Conservation (phyloP, 495 filamentous ascomycete genomes). For the Glarea lozoyensis region DNA sequence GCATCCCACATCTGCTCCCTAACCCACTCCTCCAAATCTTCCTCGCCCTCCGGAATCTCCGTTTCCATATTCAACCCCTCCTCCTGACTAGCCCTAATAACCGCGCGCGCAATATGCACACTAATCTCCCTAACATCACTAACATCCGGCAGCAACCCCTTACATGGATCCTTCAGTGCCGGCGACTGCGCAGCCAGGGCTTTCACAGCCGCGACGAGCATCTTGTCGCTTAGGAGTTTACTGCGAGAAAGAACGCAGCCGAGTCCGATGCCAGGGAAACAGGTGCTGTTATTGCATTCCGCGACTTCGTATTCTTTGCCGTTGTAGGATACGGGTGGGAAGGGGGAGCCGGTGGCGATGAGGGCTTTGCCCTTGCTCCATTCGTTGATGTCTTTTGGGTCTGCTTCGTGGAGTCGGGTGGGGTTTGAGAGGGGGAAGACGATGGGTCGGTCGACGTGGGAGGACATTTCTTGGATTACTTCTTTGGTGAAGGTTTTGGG, state of each 20-base stretch:
- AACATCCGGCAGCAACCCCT: constrained; percentile 68
- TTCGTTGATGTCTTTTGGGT: constrained; percentile 62
- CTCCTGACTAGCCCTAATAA: constrained; percentile 62
- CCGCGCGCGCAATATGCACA: constrained; percentile 66
- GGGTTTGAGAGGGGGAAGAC: constrained; percentile 84
- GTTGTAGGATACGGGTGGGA: constrained; percentile 62
- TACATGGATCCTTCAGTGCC: constrained; percentile 42
- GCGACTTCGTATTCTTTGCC: constrained; percentile 61
- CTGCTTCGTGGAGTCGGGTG: constrained; percentile 75
- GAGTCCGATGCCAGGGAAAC: constrained; percentile 79
- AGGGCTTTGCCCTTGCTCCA: constrained; percentile 76
- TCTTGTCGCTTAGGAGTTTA: constrained; percentile 56
- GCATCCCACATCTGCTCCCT: constrained; percentile 87
- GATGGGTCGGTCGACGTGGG: constrained; percentile 65
- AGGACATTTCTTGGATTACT: constrained; percentile 69
- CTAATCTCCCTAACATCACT: constrained; percentile 66
- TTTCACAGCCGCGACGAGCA: constrained; percentile 73
- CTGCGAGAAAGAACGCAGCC: constrained; percentile 63
- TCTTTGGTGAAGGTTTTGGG: constrained; percentile 73
- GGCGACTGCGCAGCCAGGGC: constrained; percentile 64
- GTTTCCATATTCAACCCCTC: constrained; percentile 57
- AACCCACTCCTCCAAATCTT: constrained; percentile 70
- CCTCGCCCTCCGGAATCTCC: constrained; percentile 49
- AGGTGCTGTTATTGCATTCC: constrained; percentile 88
- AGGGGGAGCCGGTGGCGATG: constrained; percentile 81